Evolutionary conservation across 2,329 filamentous ascomycete species (phyloP), one percentile per base, ranked within the genome.

Genomic region (Macroventuria anomochaeta): DNA sequence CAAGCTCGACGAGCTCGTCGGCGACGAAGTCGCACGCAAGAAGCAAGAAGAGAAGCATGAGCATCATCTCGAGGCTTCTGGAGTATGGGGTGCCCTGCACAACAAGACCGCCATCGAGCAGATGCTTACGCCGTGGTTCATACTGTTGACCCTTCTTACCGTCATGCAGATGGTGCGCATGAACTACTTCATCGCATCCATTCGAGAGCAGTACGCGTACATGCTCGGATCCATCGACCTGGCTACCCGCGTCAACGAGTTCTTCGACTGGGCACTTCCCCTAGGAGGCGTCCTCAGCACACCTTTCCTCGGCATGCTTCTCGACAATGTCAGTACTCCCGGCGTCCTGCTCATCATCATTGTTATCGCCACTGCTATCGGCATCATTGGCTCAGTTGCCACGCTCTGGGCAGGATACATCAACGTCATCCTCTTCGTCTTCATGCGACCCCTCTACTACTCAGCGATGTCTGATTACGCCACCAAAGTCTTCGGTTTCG

Each of bases 181-280:
- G 81, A 96, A 96, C 77, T 96, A 92, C 78, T 96, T 96, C 71
- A 90, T 96, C 46, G 91, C 92, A 3, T 96, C 92, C 2, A 88
- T 96, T 59, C 83, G 88, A 2, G 83, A 87, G 3, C 92, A 96
- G 73, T 96, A 96, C 75, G 82, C 85, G 40, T 88, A 86, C 65
- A 83, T 96, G 41, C 83, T 96, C 5, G 78, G 78, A 31, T 87
- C 86, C 0, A 76, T 78, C 46, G 74, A 79, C 1, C 77, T 81
- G 40, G 90, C 91, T 0, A 79, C 85, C 13, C 77, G 81, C 47
- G 80, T 96, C 69, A 96, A 96, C 75, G 81, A 88, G 36, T 87
- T 92, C 71, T 96, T 96, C 75, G 91, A 96, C 69, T 76, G 89
- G 44, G 85, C 91, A n/a, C 81, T 96, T 1, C 92, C 92, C 0